These are phyloP conservation scores for Caloboletus firmus DNA, from an alignment of 1,284 basidiomycete genomes.

Conservation along the genomic window DNA sequence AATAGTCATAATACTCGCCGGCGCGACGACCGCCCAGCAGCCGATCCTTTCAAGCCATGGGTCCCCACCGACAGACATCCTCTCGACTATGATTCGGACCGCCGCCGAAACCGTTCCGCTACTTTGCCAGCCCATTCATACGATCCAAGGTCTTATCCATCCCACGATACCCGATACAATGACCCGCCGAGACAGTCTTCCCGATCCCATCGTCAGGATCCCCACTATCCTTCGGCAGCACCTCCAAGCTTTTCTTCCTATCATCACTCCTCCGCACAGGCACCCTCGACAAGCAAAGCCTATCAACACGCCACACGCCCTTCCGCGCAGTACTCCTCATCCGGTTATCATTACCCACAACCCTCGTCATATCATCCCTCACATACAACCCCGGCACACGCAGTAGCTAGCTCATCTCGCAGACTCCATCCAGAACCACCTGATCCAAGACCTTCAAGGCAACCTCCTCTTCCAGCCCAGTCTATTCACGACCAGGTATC, in stretches of 20 bases:
- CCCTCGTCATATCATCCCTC: conserved; percentile 27
- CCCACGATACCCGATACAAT: conserved; percentile 24
- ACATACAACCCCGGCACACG: conserved; percentile 16
- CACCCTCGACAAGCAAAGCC: conserved; percentile 31
- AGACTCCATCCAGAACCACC: conserved; percentile 29
- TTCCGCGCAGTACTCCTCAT: conserved; percentile 29
- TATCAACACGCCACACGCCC: conserved; percentile 32
- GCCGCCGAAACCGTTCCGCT: conserved; percentile 32
- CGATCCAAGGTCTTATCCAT: conserved; percentile 23
- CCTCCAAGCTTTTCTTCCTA: conserved; percentile 17
- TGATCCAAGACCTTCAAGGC: conserved; percentile 26
- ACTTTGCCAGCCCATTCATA: conserved; percentile 27
- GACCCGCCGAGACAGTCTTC: conserved; percentile 25
- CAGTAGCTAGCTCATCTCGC: conserved; percentile 30
- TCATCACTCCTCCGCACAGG: conserved; percentile 22
- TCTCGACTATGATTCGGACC: conserved; percentile 29
- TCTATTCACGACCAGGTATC: conserved; percentile 25
- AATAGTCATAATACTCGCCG: conserved; percentile 23
- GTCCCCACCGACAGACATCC: conserved; percentile 24
- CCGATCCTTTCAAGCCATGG: conserved; percentile 28
- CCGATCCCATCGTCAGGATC: conserved; percentile 31
- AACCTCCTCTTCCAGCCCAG: conserved; percentile 13
- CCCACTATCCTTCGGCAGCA: conserved; percentile 20
- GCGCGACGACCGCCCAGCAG: conserved; percentile 32
- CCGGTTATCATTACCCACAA: conserved; percentile 30